These are phyloP conservation scores for Petasospora fabianii DNA, from an alignment of 1,139 yeast genomes.

Conservation along the genomic window DNA sequence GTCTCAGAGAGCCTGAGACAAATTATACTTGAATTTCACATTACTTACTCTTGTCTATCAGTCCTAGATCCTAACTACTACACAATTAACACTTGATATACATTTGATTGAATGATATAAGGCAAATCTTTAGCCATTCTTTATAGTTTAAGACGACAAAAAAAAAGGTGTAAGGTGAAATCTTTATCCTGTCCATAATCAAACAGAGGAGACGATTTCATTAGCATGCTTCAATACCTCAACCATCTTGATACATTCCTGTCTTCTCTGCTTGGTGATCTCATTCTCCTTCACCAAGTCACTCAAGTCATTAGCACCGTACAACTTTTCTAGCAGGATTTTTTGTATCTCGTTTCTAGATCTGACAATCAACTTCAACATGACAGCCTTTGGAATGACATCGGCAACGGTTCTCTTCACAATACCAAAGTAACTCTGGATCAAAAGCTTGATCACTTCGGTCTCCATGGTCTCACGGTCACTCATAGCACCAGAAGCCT, in stretches of 20 bases:
- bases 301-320: conserved; percentile 69
- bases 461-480: conserved; percentile 97
- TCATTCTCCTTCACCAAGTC: conserved; percentile 91
- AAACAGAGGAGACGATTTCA: conserved; percentile 87
- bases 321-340: conserved; percentile 81
- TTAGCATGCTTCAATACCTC: conserved; percentile 85
- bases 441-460: conserved; percentile 89
- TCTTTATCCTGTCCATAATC: no score
- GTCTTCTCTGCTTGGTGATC: conserved; percentile 87
- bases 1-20: no score
- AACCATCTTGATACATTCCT: conserved; percentile 93
- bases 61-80: no score
- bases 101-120: no score
- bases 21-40: no score
- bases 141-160: no score
- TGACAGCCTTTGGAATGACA: conserved; percentile 89
- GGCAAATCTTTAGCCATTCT: no score
- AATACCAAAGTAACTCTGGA: conserved; percentile 84
- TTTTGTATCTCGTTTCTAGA: conserved; percentile 89
- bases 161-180: no score
- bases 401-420: conserved; percentile 94
- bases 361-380: conserved; percentile 82
- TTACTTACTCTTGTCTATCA: no score
- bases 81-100: no score
- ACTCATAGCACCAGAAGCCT: conserved; percentile 92